Evolutionary conservation across 805 yeast genomes (phyloP), one percentile per base, ranked within the genome.

Genomic region (Monosporozyma siamensis): DNA sequence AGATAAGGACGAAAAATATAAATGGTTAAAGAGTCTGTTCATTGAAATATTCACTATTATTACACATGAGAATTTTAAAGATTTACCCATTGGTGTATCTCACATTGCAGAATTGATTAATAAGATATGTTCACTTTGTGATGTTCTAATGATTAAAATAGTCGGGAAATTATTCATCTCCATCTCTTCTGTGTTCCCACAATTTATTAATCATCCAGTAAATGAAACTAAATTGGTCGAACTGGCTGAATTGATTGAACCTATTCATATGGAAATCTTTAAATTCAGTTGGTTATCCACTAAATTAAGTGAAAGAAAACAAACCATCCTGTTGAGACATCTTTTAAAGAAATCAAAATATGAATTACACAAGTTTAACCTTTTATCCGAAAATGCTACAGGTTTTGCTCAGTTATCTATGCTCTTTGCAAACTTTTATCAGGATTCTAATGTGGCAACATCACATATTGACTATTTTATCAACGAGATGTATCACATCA

Each of bases 381-480:
- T 87, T 14, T 52, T 85, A 6, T 75, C 78, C 39, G 95, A 89
- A 58, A 82, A 82, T 47, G 66, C 78, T 20, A 87, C 82, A 54
- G 97, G 96, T 1, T 88, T 76, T 60, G 61, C 94, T 10, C 79
- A 77, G 50, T 64, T 84, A 25, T 58, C 78, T 1, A 69, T 70
- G 2, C 75, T 79, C 38, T 47, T 82, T 10, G 58, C 65, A 42
- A 47, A 61, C 2, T 68, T 77, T 1, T 63, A 73, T 41, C 51
- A 54, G 21, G 67, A 69, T 26, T 63, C 65, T 3, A 70, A 72
- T 43, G 59, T 72, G 6, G 47, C 52, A 3, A 63, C 53, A 32
- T 71, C 74, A 50, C 35, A 15, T 18, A 62, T 76, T 0, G 61
- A 65, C 1, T 68, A 66, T 40, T 69, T 74, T 8, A 55, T 70